Evolutionary conservation across 2,329 filamentous ascomycete species (phyloP), one percentile per base, ranked within the genome.

Genomic region (Teratosphaeria pseudoeucalypti): DNA sequence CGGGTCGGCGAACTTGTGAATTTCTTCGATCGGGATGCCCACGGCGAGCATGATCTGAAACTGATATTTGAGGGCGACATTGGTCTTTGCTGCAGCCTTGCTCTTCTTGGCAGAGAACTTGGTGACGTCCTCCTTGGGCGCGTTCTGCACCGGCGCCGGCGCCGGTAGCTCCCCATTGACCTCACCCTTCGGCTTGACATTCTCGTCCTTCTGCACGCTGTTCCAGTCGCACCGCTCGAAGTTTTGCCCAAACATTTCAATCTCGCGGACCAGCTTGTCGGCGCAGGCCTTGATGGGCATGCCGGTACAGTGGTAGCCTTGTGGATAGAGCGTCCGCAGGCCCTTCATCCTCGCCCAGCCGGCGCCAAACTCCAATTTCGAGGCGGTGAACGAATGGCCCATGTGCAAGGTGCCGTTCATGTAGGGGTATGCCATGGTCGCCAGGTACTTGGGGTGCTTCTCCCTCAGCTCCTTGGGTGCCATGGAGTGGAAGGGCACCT

Each of bases 261-360:
- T 87, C 77, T 99, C 94, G 63, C 90, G 85, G 61, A 87, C 85
- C 54, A 99, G 84, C 80, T 97, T 97, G 79, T 99, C 92, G 58
- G 94, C 91, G 70, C 90, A 95, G 6, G 94, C 92, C 77, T 96
- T 96, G 80, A 99, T 99, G 54, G 92, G 91, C 87, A 99, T 95
- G 68, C 94, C 94, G 0, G 92, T 97, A 77, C 88, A 90, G 80
- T 99, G 94, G 79, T 91, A 99, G 34, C 92, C 94, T 71, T 94
- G 87, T 60, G 94, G 94, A 73, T 94, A 96, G 57, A 97, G 80
- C 60, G 87, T 82, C 57, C 87, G 82, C 79, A 92, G 92, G 70
- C 94, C 94, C 73, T 91, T 85, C 90, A 97, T 95, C 59, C 92
- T 83, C 54, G 88, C 87, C 71, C 90, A 92, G 52, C 92, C 90